Evolutionary conservation across 1,284 basidiomycete species (phyloP).

Genomic region (Malassezia caprae): DNA sequence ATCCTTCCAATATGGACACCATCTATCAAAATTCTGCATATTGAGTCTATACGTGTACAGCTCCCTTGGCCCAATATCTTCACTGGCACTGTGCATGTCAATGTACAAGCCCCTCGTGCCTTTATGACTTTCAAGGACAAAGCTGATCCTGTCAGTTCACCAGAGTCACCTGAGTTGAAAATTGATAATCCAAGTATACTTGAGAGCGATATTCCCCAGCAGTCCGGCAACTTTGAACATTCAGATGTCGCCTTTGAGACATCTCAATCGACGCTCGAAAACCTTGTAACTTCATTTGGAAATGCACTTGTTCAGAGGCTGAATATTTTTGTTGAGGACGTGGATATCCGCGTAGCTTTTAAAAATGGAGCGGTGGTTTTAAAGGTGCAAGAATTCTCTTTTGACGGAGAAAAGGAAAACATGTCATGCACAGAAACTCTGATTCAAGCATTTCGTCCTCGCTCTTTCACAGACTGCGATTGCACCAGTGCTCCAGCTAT

Average conservation of each 20-base stretch:
- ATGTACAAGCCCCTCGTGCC: background rate
- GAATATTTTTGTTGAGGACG: background rate
- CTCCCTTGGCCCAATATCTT: slow-evolving; percentile 2
- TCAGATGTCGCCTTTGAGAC: background rate
- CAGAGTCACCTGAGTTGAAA: background rate
- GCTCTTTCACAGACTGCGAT: background rate
- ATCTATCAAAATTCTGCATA: background rate
- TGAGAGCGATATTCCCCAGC: background rate
- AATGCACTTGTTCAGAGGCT: background rate
- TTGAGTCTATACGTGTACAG: background rate
- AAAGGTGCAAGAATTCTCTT: background rate
- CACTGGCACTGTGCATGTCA: background rate
- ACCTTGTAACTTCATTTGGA: background rate
- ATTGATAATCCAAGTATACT: background rate
- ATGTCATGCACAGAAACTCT: background rate
- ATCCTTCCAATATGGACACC: background rate
- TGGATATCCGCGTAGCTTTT: background rate
- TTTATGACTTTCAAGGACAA: background rate
- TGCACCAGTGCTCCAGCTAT: background rate
- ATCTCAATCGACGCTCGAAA: background rate
- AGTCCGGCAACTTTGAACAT: background rate
- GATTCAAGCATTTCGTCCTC: background rate
- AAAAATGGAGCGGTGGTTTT: background rate
- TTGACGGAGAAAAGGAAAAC: background rate
- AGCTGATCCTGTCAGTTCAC: background rate